A percentile compares a stretch with the other conserved stretches of the same genome.
Evolutionary conservation across 371 early-diverging fungal species (phyloP).

Genomic region (Syncephalastrum racemosum): DNA sequence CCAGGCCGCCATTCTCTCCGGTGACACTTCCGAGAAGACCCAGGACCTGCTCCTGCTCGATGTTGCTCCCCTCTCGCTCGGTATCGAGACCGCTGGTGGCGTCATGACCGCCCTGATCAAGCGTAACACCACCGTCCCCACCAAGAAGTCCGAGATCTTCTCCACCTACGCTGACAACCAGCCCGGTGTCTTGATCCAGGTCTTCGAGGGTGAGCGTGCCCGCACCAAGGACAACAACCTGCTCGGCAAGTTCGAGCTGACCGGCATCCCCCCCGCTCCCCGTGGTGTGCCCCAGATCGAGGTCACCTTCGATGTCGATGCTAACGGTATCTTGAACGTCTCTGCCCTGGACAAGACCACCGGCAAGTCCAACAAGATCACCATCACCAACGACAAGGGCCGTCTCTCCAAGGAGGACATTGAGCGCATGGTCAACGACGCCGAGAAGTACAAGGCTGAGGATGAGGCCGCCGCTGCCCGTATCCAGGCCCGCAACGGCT

Average conservation of each 20-base stretch:
- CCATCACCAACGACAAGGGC: constrained; percentile 85
- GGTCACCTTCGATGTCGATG: constrained; percentile 92
- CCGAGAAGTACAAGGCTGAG: constrained; percentile 85
- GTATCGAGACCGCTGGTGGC: constrained; percentile 98
- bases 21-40: constrained; percentile 69
- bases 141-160: constrained; percentile 97
- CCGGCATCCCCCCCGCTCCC: constrained; percentile 88
- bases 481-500: constrained; percentile 80
- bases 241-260: constrained; percentile 95
- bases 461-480: constrained; percentile 72
- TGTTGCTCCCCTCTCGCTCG: constrained; percentile 89
- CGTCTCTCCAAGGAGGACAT: constrained; percentile 89
- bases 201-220: constrained; percentile 97
- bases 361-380: constrained; percentile 78
- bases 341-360: constrained; percentile 92
- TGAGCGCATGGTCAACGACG: constrained; percentile 87
- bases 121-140: constrained; percentile 97
- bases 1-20: constrained; percentile 84
- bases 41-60: constrained; percentile 88
- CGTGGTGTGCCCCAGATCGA: constrained; percentile 91
- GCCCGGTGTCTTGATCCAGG: constrained; percentile 96
- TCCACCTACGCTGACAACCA: constrained; percentile 99
- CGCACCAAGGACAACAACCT: constrained; percentile 96
- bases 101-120: constrained; percentile 96
- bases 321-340: constrained; percentile 94